phyloP scores from a whole-genome alignment of 192 early-diverging fungal genomes.

The Allomyces macrogynus region DNA sequence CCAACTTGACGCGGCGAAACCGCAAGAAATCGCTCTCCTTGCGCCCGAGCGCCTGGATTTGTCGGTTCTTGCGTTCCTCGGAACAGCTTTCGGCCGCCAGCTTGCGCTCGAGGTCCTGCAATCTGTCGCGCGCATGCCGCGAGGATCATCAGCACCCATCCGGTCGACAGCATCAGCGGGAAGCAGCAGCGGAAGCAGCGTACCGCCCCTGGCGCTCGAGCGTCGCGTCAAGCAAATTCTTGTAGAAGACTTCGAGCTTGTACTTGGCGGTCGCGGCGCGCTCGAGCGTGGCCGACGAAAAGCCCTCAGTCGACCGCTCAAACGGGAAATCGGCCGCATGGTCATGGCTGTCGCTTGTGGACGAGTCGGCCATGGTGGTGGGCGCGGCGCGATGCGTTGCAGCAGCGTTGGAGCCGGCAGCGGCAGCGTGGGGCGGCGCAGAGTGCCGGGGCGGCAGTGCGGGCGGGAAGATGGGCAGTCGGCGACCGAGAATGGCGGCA shows the following conservation, averaged over 20 bases:
- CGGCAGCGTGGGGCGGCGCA: too few relatives aligned
- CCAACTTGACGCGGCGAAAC: slow-evolving; percentile 68
- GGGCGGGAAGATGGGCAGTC: too few relatives aligned
- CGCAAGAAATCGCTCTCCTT: slow-evolving; percentile 91
- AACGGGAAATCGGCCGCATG: slow-evolving; percentile 8
- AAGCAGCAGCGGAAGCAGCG: not conserved
- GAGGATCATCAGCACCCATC: not conserved
- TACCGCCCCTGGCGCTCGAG: slow-evolving; percentile 43
- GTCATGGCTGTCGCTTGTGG: too few relatives aligned
- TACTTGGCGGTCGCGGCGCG: slow-evolving; percentile 74
- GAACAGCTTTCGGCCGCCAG: slow-evolving; percentile 52
- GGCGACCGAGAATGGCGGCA: too few relatives aligned
- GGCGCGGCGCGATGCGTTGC: too few relatives aligned
- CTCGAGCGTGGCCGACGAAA: slow-evolving; percentile 62
- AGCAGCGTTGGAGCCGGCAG: too few relatives aligned
- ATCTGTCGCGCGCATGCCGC: not conserved
- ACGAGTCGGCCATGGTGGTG: too few relatives aligned
- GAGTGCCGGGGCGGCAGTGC: too few relatives aligned
- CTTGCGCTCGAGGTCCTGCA: slow-evolving; percentile 53
- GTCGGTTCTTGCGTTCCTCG: slow-evolving; percentile 72
- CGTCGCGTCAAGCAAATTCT: slow-evolving; percentile 65
- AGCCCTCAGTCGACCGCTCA: slow-evolving; percentile 51
- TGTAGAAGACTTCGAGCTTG: slow-evolving; percentile 85
- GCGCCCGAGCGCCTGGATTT: slow-evolving; percentile 50
- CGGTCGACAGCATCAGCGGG: not conserved